Conservation (phyloP, 2,329 filamentous ascomycete species). For the Colletotrichum endophyticum region DNA sequence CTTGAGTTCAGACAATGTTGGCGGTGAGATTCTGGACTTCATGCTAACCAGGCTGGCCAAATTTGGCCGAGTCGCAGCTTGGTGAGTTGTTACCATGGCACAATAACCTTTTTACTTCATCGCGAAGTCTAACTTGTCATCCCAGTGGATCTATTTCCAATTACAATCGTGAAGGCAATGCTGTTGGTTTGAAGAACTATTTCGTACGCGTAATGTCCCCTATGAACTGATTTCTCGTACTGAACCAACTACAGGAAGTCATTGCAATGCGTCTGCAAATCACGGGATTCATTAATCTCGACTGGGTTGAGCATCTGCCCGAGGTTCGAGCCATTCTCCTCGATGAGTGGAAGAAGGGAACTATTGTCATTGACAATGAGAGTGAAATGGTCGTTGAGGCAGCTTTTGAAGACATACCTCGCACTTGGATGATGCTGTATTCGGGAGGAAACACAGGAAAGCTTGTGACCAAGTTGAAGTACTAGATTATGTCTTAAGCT, state of each 20-base stretch:
- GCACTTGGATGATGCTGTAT: neutral
- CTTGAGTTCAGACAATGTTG: neutral
- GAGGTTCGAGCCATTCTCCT: neutral
- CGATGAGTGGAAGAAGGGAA: neutral
- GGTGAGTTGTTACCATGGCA: neutral
- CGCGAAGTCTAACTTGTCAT: neutral
- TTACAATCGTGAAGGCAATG: neutral
- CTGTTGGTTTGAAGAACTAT: neutral
- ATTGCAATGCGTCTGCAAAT: neutral
- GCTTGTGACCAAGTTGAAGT: neutral
- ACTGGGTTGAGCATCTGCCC: neutral
- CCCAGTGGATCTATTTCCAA: neutral
- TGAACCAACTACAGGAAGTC: neutral
- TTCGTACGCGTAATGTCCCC: neutral
- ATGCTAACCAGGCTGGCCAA: neutral
- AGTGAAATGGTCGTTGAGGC: neutral
- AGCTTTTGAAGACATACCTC: neutral
- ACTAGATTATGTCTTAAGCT: neutral
- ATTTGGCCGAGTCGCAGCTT: neutral
- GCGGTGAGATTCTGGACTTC: neutral
- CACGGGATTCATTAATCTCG: neutral
- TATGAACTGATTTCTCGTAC: rapidly evolving
- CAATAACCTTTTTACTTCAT: rapidly evolving
- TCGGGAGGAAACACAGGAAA: neutral
- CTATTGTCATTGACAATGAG: neutral